These are phyloP conservation scores for Gliomastix tumulicola DNA, from an alignment of 2,329 filamentous ascomycete species.

Conservation along the genomic window DNA sequence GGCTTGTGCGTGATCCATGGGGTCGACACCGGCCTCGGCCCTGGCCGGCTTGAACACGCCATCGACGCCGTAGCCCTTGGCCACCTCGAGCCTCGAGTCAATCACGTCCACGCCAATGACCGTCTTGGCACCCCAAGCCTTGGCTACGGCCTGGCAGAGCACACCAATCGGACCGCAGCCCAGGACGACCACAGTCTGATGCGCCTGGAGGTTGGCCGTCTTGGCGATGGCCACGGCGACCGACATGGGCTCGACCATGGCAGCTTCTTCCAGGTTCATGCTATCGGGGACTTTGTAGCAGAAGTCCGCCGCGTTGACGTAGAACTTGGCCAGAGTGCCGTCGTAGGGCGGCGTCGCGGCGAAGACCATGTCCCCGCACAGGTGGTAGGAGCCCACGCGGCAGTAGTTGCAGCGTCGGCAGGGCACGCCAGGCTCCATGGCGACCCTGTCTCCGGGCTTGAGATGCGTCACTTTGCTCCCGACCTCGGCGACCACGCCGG, in stretches of 20 bases:
- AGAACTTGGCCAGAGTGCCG: constrained; percentile 42
- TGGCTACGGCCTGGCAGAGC: constrained; percentile 35
- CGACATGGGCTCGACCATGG: constrained; percentile 39
- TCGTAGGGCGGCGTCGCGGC: constrained; percentile 42
- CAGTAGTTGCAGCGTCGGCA: constrained; percentile 36
- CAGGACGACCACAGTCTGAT: constrained; percentile 36
- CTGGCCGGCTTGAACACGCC: constrained; percentile 21
- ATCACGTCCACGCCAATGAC: constrained; percentile 37
- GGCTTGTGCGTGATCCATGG: constrained; percentile 24
- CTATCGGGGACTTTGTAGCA: constrained; percentile 35
- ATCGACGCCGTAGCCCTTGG: constrained; percentile 31
- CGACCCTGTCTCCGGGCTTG: constrained; percentile 34
- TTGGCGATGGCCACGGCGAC: constrained; percentile 39
- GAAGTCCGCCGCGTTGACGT: constrained; percentile 35
- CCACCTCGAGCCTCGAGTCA: constrained; percentile 27
- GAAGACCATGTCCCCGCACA: constrained; percentile 35
- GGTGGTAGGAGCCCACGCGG: constrained; percentile 28
- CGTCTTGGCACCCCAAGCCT: constrained; percentile 30
- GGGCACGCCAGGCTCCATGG: constrained; percentile 40
- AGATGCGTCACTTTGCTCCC: constrained; percentile 32
- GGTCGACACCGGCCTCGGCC: constrained; percentile 19
- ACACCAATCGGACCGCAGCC: constrained; percentile 41
- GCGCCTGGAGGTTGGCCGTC: constrained; percentile 26
- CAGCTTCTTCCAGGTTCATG: constrained; percentile 38
- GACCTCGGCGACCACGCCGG: constrained; percentile 31